Percentiles rank a stretch among this genome's conserved stretches.
phyloP scores from a whole-genome alignment of 2,329 filamentous ascomycete genomes.

The Lecanicillium sp. region DNA sequence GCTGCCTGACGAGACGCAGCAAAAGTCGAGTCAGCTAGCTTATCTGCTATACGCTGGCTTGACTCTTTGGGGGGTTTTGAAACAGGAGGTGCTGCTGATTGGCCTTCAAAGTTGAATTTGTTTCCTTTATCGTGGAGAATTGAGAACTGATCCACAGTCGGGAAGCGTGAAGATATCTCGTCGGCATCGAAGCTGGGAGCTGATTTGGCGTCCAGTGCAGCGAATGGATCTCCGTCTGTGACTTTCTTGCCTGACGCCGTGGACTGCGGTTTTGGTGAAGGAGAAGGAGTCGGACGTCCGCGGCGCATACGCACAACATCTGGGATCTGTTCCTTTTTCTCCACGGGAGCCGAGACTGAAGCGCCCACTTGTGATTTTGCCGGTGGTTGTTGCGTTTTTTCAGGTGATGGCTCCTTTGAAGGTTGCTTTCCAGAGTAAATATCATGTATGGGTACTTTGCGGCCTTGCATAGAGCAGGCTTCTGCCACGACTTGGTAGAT shows the following conservation, averaged over 20 bases:
- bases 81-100: conserved; percentile 34
- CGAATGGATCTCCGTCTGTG: conserved; percentile 75
- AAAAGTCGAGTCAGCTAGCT: conserved; percentile 80
- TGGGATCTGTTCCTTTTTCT: conserved; percentile 66
- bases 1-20: conserved; percentile 21
- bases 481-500: conserved; percentile 91
- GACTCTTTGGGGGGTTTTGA: conserved; percentile 39
- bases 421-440: conserved; percentile 62
- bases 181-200: conserved; percentile 48
- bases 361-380: conserved; percentile 64
- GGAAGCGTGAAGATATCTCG: conserved; percentile 78
- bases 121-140: conserved; percentile 75
- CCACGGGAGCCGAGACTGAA: conserved; percentile 67
- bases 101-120: conserved; percentile 74
- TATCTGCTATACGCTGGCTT: conserved; percentile 61
- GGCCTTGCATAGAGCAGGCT: conserved; percentile 80
- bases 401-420: conserved; percentile 39
- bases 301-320: conserved; percentile 92
- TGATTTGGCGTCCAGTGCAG: conserved; percentile 65
- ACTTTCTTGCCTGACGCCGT: conserved; percentile 60
- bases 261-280: conserved; percentile 24
- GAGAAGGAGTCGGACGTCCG: conserved; percentile 51
- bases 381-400: conserved; percentile 41
- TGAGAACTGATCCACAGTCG: conserved; percentile 87
- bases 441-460: conserved; percentile 80